phyloP scores from a whole-genome alignment of 352 stramenopile genomes.

The Globisporangium recalcitrans region DNA sequence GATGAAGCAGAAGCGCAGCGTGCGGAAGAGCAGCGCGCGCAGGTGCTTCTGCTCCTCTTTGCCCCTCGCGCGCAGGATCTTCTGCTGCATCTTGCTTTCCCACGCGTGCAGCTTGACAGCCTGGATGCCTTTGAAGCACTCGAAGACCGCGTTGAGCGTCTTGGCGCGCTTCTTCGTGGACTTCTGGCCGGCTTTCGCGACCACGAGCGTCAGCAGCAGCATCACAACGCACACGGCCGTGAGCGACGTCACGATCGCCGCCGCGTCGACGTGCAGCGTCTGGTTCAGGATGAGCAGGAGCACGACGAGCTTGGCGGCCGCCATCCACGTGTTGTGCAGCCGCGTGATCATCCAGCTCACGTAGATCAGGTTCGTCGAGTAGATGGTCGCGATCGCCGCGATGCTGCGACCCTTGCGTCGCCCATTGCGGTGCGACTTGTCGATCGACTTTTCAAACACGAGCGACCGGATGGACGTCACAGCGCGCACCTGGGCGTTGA shows the following conservation, averaged over 20 bases:
- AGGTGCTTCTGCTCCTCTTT: slow-evolving; percentile 28
- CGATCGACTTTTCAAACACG: slow-evolving; percentile 34
- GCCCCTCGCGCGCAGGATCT: slow-evolving; percentile 28
- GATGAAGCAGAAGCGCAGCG: slow-evolving; percentile 30
- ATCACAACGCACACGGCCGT: slow-evolving; percentile 22
- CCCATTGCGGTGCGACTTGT: slow-evolving; percentile 20
- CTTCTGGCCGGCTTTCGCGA: slow-evolving; percentile 20
- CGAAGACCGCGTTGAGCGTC: slow-evolving; percentile 29
- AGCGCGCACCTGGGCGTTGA: slow-evolving; percentile 26
- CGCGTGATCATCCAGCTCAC: slow-evolving; percentile 28
- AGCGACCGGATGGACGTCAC: slow-evolving; percentile 31
- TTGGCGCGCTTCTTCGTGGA: slow-evolving; percentile 37
- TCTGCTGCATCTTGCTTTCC: slow-evolving; percentile 35
- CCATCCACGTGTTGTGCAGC: slow-evolving; percentile 33
- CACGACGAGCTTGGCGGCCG: slow-evolving; percentile 24
- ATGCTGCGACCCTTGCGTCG: slow-evolving; percentile 29
- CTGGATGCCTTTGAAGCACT: slow-evolving; percentile 41
- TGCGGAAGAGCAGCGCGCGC: slow-evolving; percentile 21
- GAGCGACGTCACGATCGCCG: slow-evolving; percentile 23
- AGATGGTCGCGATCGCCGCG: slow-evolving; percentile 34
- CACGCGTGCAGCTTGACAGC: slow-evolving; percentile 39
- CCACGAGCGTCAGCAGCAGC: slow-evolving; percentile 23
- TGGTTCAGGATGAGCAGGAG: slow-evolving; percentile 26
- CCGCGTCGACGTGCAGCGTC: slow-evolving; percentile 24
- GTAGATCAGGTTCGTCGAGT: slow-evolving; percentile 33